Conservation (phyloP, 345 rosid species). For the Eucalyptus victrix region DNA sequence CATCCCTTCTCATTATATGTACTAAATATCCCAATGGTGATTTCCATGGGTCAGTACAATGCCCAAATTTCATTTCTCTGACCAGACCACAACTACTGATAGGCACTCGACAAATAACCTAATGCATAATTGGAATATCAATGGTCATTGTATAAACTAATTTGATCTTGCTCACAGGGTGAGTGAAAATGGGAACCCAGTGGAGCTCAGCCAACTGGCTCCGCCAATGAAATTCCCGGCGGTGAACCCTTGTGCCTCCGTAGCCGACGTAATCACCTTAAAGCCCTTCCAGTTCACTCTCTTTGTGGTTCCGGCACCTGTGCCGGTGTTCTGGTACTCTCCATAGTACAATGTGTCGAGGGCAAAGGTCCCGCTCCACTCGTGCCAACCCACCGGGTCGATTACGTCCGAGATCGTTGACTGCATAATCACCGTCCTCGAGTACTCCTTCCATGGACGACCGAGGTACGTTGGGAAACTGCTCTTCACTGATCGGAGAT, state of each 20-base stretch:
- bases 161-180: constrained; percentile 17
- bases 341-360: constrained; percentile 49
- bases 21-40: not conserved
- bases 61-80: not conserved
- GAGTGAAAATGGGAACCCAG: constrained; percentile 78
- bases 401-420: constrained; percentile 52
- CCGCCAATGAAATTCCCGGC: constrained; percentile 61
- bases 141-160: too few species aligned
- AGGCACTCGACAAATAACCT: not conserved
- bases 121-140: not conserved
- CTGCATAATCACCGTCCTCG: constrained; percentile 85
- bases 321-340: constrained; percentile 64
- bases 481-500: constrained; percentile 27
- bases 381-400: constrained; percentile 63
- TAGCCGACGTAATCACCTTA: constrained; percentile 36
- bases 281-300: constrained; percentile 73
- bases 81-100: not conserved
- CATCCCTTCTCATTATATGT: not conserved
- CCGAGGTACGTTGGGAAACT: constrained; percentile 77
- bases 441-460: constrained; percentile 86
- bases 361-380: constrained; percentile 70
- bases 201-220: constrained; percentile 52
- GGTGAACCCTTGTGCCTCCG: constrained; percentile 51
- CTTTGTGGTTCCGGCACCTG: constrained; percentile 57
- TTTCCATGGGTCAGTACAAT: not conserved